Conservation (phyloP, 805 yeast genomes). For the Lipomyces spencermartinsiae region DNA sequence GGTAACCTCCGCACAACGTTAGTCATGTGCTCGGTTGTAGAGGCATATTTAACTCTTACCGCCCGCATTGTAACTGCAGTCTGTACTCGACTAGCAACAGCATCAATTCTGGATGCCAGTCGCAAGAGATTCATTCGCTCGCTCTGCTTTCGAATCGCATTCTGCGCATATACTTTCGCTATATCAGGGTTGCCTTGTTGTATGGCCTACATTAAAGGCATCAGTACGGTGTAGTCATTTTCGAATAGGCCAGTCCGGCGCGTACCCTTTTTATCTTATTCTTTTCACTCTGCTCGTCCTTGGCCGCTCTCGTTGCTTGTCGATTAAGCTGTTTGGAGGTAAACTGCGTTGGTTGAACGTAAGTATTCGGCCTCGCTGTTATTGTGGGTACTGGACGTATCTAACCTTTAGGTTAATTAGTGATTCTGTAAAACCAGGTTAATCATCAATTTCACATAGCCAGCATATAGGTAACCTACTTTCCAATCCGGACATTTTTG, state of each 20-base stretch:
- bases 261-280: slow-evolving; percentile 77
- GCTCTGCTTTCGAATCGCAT: slow-evolving; percentile 89
- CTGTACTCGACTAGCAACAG: slow-evolving; percentile 94
- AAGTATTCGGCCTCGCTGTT: neutral
- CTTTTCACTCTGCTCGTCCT: slow-evolving; percentile 87
- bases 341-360: slow-evolving; percentile 53
- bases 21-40: no score
- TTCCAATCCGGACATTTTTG: slow-evolving; percentile 51
- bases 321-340: slow-evolving; percentile 91
- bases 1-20: slow-evolving; percentile 62
- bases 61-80: slow-evolving; percentile 96
- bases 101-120: slow-evolving; percentile 88
- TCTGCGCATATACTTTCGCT: slow-evolving; percentile 92
- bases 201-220: slow-evolving; percentile 57
- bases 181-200: slow-evolving; percentile 87
- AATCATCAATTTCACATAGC: slow-evolving; percentile 18
- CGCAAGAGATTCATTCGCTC: slow-evolving; percentile 83
- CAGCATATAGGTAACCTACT: slow-evolving; percentile 45
- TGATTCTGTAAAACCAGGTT: slow-evolving; percentile 52
- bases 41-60: slow-evolving; percentile 15
- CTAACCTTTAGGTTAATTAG: slow-evolving; percentile 65
- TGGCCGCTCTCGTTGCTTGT: slow-evolving; percentile 89
- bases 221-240: neutral
- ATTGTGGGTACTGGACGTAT: slow-evolving; percentile 8
- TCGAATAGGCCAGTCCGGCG: neutral